A percentile compares a stretch with the other conserved stretches of the same genome.
These are phyloP conservation scores for Daldinia decipiens DNA, from an alignment of 495 filamentous ascomycete species.

Conservation along the genomic window DNA sequence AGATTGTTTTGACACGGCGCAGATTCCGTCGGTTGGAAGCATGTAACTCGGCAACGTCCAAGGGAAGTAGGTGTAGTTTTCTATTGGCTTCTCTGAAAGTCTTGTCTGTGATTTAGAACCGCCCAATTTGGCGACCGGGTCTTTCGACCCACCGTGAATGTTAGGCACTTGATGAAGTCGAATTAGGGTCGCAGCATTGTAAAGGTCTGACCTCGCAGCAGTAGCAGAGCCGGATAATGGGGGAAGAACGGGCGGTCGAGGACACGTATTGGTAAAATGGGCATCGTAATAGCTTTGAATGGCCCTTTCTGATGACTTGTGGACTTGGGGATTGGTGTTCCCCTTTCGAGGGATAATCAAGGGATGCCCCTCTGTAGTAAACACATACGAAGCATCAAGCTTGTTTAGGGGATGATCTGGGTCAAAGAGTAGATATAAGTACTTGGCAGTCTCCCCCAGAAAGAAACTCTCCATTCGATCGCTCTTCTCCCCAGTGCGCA, in stretches of 20 bases:
- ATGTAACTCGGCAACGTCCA: conserved; percentile 86
- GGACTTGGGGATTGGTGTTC: conserved; percentile 19
- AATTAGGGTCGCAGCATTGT: conserved; percentile 88
- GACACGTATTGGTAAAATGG: conserved; percentile 66
- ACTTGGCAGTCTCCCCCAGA: conserved; percentile 94
- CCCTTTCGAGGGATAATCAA: conserved; percentile 77
- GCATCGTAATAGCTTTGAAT: conserved; percentile 50
- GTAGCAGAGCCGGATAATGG: conserved; percentile 79
- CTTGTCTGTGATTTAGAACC: conserved; percentile 18
- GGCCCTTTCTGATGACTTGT: conserved; percentile 26
- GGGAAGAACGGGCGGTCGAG: conserved; percentile 63
- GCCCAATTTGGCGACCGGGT: conserved; percentile 42
- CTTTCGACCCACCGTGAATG: conserved; percentile 57
- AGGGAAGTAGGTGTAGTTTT: conserved; percentile 88
- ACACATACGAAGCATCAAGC: conserved; percentile 87
- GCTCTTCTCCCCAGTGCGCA: conserved; percentile 84
- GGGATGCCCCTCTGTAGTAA: conserved; percentile 95
- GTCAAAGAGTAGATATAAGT: conserved; percentile 90
- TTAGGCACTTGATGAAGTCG: conserved; percentile 80
- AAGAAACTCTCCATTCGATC: conserved; percentile 99
- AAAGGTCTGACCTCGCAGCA: conserved; percentile 85
- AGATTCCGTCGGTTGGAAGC: conserved; percentile 77
- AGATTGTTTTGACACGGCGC: conserved; percentile 60
- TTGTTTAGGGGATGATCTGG: conserved; percentile 86
- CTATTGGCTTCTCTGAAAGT: conserved; percentile 58